Evolutionary conservation across 768 basidiomycete species (phyloP).

Genomic region (Clitopilus passeckerianus): DNA sequence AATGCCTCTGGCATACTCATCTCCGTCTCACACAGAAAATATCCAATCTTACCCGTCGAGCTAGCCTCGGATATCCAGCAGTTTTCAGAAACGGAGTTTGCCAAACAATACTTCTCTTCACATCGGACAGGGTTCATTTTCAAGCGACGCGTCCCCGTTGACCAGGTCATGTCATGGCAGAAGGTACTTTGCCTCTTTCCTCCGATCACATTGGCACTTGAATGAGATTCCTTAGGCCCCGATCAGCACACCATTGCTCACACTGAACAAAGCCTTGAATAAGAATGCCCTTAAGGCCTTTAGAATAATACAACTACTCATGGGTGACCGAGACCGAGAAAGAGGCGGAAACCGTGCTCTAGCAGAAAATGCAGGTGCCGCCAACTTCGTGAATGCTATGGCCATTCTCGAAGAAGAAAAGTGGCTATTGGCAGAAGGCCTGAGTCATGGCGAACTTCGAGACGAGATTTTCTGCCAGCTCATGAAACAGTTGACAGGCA

Average conservation of each 20-base stretch:
- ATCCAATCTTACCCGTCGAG: conserved; percentile 75
- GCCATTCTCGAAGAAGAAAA: conserved; percentile 77
- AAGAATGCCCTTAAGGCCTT: conserved; percentile 83
- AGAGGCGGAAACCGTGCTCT: conserved; percentile 45
- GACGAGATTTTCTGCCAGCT: conserved; percentile 94
- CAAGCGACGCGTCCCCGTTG: conserved; percentile 73
- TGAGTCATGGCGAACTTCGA: conserved; percentile 76
- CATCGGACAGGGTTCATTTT: conserved; percentile 90
- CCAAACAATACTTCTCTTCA: conserved; percentile 83
- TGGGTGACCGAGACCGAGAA: conserved; percentile 88
- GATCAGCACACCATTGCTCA: conserved; percentile 69
- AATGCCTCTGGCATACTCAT: conserved; percentile 3
- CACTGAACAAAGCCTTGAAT: conserved; percentile 57
- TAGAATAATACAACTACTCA: conserved; percentile 86
- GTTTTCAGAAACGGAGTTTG: conserved; percentile 84
- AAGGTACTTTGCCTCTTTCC: conserved; percentile 38
- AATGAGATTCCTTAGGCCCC: conserved; percentile 36
- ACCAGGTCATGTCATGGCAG: conserved; percentile 90
- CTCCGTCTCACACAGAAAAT: conserved; percentile 40
- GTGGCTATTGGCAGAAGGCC: conserved; percentile 78
- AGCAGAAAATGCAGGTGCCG: conserved; percentile 37
- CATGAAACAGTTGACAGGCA: conserved; percentile 86
- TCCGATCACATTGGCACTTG: background rate
- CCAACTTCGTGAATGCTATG: conserved; percentile 34
- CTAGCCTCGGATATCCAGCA: conserved; percentile 83